phyloP scores from a whole-genome alignment of 768 basidiomycete species.

The Daedaleopsis nitida region DNA sequence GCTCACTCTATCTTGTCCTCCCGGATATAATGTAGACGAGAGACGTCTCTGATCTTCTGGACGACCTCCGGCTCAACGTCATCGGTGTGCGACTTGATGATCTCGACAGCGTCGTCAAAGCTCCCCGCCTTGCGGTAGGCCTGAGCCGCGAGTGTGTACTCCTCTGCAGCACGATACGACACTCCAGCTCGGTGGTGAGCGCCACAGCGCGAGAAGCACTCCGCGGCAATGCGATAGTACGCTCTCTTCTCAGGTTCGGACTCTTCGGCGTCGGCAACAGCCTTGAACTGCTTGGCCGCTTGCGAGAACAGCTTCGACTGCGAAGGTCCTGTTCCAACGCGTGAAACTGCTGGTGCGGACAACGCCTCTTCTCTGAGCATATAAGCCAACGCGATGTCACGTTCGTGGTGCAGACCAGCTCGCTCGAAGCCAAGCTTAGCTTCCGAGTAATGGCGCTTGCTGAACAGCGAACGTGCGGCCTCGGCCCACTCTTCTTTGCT shows the following conservation, averaged over 20 bases:
- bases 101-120: constrained; percentile 56
- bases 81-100: constrained; percentile 39
- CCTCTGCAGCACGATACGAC: constrained; percentile 42
- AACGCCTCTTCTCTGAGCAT: background rate
- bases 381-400: background rate
- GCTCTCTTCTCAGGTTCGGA: background rate
- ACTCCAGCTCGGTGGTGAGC: constrained; percentile 44
- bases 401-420: constrained; percentile 2
- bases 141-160: constrained; percentile 46
- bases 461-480: constrained; percentile 20
- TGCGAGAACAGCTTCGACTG: background rate
- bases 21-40: constrained; percentile 48
- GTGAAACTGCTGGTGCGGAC: background rate
- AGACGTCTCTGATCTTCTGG: constrained; percentile 43
- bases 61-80: constrained; percentile 36
- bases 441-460: background rate
- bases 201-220: constrained; percentile 30
- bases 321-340: background rate
- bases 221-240: constrained; percentile 25
- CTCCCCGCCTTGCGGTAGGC: constrained; percentile 50
- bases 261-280: background rate
- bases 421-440: background rate
- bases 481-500: constrained; percentile 41
- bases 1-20: constrained; percentile 32
- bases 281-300: background rate